phyloP scores from a whole-genome alignment of 1,284 basidiomycete species.

The Cystobasidiaceae sp. region DNA sequence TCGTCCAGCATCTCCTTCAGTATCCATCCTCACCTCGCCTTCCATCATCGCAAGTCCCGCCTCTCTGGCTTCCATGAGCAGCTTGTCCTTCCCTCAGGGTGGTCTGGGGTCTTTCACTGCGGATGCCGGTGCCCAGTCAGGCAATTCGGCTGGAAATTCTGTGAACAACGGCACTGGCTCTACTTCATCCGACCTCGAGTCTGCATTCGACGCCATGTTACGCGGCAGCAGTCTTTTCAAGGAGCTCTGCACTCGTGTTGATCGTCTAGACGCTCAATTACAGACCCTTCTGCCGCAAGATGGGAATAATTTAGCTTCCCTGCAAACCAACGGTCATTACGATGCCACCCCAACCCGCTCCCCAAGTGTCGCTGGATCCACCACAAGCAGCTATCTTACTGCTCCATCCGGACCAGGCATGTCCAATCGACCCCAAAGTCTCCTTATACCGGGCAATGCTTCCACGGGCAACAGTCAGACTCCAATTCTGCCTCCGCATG shows the following conservation, averaged over 20 bases:
- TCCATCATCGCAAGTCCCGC: not conserved
- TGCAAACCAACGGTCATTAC: constrained; percentile 17
- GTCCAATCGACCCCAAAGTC: constrained; percentile 22
- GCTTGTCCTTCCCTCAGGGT: too few relatives aligned
- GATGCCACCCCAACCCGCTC: constrained; percentile 29
- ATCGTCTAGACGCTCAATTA: constrained; percentile 14
- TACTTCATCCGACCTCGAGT: constrained; percentile 27
- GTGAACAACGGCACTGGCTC: not conserved
- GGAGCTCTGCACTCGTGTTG: constrained; percentile 14
- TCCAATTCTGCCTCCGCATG: constrained; percentile 4
- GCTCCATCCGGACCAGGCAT: not conserved
- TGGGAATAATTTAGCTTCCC: not conserved
- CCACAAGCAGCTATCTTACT: constrained; percentile 13
- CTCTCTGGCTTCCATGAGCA: not conserved
- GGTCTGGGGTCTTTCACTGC: too few relatives aligned
- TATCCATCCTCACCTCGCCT: not conserved
- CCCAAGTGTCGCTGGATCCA: constrained; percentile 21
- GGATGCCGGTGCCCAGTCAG: not conserved
- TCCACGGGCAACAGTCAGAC: constrained; percentile 7
- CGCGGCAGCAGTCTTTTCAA: constrained; percentile 19
- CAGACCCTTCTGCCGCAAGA: not conserved
- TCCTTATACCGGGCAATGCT: constrained; percentile 20
- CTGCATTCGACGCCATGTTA: constrained; percentile 28
- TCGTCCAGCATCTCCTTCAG: constrained; percentile 19
- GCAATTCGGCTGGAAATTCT: not conserved